Conservation (phyloP, 2,329 filamentous ascomycete genomes). For the Scytalidium sp. region DNA sequence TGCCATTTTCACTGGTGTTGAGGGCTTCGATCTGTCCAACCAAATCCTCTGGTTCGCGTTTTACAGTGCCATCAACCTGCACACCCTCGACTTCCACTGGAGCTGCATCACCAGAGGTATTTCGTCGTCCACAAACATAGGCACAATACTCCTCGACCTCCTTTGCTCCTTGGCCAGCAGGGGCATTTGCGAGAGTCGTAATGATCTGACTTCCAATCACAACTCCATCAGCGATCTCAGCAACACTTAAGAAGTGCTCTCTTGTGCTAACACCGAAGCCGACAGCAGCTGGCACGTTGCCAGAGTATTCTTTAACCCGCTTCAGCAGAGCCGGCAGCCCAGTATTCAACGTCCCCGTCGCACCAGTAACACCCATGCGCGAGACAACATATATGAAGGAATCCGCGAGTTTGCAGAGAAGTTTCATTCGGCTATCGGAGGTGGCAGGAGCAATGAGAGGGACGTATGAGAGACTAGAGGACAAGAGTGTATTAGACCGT, state of each 20-base stretch:
- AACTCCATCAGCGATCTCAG: constrained; percentile 83
- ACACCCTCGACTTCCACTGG: constrained; percentile 68
- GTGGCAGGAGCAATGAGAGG: constrained; percentile 95
- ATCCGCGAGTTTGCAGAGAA: constrained; percentile 94
- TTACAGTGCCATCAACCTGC: constrained; percentile 53
- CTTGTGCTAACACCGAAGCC: constrained; percentile 95
- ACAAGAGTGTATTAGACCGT: constrained; percentile 7
- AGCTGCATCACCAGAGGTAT: constrained; percentile 25
- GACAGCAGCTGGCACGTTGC: constrained; percentile 84
- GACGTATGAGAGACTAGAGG: constrained; percentile 77
- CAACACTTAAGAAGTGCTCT: constrained; percentile 87
- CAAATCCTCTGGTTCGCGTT: constrained; percentile 50
- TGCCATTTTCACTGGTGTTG: constrained; percentile 47
- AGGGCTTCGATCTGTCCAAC: constrained; percentile 66
- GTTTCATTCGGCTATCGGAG: constrained; percentile 88
- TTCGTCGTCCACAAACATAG: constrained; percentile 59
- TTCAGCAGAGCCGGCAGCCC: constrained; percentile 78
- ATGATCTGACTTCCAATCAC: constrained; percentile 97
- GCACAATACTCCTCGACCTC: constrained; percentile 85
- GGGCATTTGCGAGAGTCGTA: constrained; percentile 69
- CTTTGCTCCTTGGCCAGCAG: constrained; percentile 62
- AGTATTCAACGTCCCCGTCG: constrained; percentile 75
- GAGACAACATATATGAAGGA: constrained; percentile 99
- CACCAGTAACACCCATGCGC: constrained; percentile 93
- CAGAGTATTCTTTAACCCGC: constrained; percentile 88